Percentiles rank a stretch among this genome's conserved stretches.
phyloP scores from a whole-genome alignment of 1,284 basidiomycete species.

The Amylostereum chailletii region DNA sequence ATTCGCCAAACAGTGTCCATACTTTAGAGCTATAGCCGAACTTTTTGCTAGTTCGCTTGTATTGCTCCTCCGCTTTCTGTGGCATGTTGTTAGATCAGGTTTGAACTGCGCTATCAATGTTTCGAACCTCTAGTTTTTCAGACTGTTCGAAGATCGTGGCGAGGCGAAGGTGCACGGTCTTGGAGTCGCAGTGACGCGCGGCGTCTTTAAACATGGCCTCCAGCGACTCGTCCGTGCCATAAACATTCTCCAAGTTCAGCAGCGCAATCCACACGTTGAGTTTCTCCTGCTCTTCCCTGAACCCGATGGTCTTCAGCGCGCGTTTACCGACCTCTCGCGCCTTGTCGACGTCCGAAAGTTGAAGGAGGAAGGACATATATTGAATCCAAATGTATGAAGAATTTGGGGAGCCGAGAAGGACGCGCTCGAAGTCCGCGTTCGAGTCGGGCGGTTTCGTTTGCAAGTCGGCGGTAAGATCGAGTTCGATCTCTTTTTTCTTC shows the following conservation, averaged over 20 bases:
- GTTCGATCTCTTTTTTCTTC: slow-evolving; percentile 63
- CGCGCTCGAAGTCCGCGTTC: slow-evolving; percentile 88
- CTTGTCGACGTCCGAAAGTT: slow-evolving; percentile 92
- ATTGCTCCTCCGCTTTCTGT: slow-evolving; percentile 83
- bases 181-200: slow-evolving; percentile 83
- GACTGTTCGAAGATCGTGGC: slow-evolving; percentile 81
- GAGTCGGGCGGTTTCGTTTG: slow-evolving; percentile 84
- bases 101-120: too few species aligned
- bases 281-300: slow-evolving; percentile 94
- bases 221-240: slow-evolving; percentile 78
- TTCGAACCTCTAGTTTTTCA: slow-evolving; percentile 68
- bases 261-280: slow-evolving; percentile 97
- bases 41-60: slow-evolving; percentile 82
- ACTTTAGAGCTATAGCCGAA: slow-evolving; percentile 87
- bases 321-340: slow-evolving; percentile 83
- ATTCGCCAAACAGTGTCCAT: slow-evolving; percentile 86
- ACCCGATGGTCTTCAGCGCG: slow-evolving; percentile 84
- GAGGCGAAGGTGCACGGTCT: slow-evolving; percentile 81
- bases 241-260: slow-evolving; percentile 91
- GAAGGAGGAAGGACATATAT: slow-evolving; percentile 98
- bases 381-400: slow-evolving; percentile 99
- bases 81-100: not conserved
- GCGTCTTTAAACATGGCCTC: slow-evolving; percentile 88
- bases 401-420: slow-evolving; percentile 92
- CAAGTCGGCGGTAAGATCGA: slow-evolving; percentile 81